phyloP scores from a whole-genome alignment of 306 rosid species.

The Quercus wislizeni region DNA sequence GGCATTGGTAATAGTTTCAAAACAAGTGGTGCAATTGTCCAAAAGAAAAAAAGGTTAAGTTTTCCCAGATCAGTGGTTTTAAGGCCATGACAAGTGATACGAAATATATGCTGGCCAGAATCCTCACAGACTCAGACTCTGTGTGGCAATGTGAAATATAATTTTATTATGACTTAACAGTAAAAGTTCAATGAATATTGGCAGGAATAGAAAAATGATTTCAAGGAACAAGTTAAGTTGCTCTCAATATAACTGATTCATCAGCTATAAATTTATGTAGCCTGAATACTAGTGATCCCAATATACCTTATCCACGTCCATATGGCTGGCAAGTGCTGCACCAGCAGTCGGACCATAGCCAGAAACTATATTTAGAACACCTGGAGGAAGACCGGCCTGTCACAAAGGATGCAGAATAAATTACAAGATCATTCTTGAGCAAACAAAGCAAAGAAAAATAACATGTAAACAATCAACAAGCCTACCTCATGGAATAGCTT shows the following conservation, averaged over 20 bases:
- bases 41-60: not conserved
- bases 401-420: conserved; percentile 9
- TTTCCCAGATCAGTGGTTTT: not conserved
- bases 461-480: not conserved
- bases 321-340: conserved; percentile 88
- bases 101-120: not conserved
- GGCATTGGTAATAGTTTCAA: not conserved
- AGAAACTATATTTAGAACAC: conserved; percentile 80
- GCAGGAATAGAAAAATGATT: not conserved
- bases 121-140: not conserved
- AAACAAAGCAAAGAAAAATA: conserved; percentile 1
- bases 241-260: not conserved
- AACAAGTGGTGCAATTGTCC: not conserved
- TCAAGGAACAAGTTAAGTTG: not conserved
- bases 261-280: not conserved
- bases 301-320: conserved; percentile 94
- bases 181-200: not conserved
- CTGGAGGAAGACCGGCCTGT: conserved; percentile 97
- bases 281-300: not conserved
- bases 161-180: not conserved
- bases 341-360: conserved; percentile 93
- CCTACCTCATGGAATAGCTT: conserved; percentile 76
- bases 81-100: not conserved
- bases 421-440: not conserved
- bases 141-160: not conserved